Evolutionary conservation across 2,329 filamentous ascomycete genomes (phyloP).

Genomic region (Fusarium graminum): DNA sequence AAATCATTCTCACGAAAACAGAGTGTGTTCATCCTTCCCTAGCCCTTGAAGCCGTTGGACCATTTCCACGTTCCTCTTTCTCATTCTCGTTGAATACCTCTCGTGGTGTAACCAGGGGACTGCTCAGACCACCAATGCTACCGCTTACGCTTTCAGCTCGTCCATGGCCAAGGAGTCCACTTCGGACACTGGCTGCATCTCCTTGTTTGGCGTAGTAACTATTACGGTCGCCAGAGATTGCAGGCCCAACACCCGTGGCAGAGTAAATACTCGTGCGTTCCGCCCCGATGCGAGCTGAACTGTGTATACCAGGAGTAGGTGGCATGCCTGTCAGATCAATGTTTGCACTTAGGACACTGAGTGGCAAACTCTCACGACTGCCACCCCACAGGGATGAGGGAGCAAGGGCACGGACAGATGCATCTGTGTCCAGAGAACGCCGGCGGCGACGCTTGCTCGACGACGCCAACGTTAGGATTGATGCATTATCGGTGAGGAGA

Average conservation of each 20-base stretch:
- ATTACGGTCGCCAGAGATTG: conserved; percentile 80
- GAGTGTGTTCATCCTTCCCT: conserved; percentile 32
- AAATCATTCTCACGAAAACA: conserved; percentile 39
- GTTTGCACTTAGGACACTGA: conserved; percentile 82
- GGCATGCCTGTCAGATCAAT: conserved; percentile 65
- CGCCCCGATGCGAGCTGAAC: conserved; percentile 58
- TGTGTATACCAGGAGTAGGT: conserved; percentile 66
- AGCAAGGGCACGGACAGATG: conserved; percentile 85
- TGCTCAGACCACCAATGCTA: conserved; percentile 74
- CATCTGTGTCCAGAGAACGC: conserved; percentile 86
- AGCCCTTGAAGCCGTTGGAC: conserved; percentile 32
- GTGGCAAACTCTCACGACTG: conserved; percentile 81
- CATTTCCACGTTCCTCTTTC: conserved; percentile 44
- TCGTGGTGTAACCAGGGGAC: conserved; percentile 71
- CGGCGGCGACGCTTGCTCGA: conserved; percentile 83
- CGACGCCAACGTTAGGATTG: conserved; percentile 85
- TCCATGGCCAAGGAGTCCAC: conserved; percentile 80
- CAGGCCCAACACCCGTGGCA: conserved; percentile 74
- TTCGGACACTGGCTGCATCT: conserved; percentile 83
- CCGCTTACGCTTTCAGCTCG: conserved; percentile 85
- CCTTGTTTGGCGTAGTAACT: conserved; percentile 80
- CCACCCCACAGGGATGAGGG: conserved; percentile 86
- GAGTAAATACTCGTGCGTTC: conserved; percentile 89
- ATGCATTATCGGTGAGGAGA: conserved; percentile 85
- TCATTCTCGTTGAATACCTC: conserved; percentile 57